phyloP scores from a whole-genome alignment of 805 yeast species.

The Ogataea minuta region DNA sequence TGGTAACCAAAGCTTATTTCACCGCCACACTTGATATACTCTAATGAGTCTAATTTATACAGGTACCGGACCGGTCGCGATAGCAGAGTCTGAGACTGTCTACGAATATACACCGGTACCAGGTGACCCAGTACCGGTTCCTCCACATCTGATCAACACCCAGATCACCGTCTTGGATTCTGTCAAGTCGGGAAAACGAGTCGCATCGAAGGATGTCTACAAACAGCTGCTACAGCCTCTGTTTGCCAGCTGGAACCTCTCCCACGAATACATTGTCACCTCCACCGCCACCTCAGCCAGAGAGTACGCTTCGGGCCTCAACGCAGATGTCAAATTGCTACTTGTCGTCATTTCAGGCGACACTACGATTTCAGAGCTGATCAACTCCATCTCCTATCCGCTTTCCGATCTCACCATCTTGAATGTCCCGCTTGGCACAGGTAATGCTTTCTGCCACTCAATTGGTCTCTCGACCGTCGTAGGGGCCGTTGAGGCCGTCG shows the following conservation, averaged over 20 bases:
- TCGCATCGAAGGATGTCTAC: conserved; percentile 39
- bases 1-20: too few relatives aligned
- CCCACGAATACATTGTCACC: conserved; percentile 41
- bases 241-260: conserved; percentile 38
- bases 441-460: conserved; percentile 75
- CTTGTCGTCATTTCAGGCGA: conserved; percentile 79
- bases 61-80: conserved; percentile 4
- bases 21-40: neutral
- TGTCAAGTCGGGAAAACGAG: conserved; percentile 46
- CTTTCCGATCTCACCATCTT: conserved; percentile 24
- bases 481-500: conserved; percentile 36
- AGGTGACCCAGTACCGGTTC: neutral
- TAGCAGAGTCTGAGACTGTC: conserved; percentile 6
- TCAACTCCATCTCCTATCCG: conserved; percentile 43
- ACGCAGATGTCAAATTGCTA: conserved; percentile 33
- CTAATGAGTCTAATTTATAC: conserved; percentile 4
- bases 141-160: neutral
- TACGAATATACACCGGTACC: conserved; percentile 2
- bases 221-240: conserved; percentile 45
- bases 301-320: conserved; percentile 37
- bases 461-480: conserved; percentile 40
- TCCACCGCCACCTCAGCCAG: conserved; percentile 37
- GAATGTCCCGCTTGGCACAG: conserved; percentile 78
- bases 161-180: conserved; percentile 44
- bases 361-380: conserved; percentile 74